Base-by-base conservation (phyloP, 306 rosid species). In the Hippophae gyantsensis region DNA sequence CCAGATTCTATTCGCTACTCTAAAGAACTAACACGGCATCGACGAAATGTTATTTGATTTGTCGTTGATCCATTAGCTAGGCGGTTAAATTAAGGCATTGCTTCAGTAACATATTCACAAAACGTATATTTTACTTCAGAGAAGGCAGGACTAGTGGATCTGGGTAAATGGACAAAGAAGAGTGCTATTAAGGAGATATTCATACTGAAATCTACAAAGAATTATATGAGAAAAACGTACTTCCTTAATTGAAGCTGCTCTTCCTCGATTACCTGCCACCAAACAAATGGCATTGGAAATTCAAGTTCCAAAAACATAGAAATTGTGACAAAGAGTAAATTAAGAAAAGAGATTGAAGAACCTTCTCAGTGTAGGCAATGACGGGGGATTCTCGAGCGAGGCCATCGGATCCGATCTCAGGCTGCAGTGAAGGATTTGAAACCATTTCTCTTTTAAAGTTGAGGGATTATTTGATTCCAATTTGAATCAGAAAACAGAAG, bases 351-450 rank as follows among this genome's bases (percentile, higher is more conserved):
- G 59, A 59, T 5, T 67, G 50, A 72, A 23, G 57, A 56, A 86
- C 97, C 89, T 74, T 92, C 79, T 92, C 96, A 32, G 98, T 87
- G 84, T 92, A 81, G 78, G 85, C 70, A 73, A 92, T 76, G 64
- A 85, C 81, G 23, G 96, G 62, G 62, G 93, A 74, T 65, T 87
- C 96, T 53, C 81, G 75, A 44, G 93, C 62, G 69, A 87, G 84
- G 61, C 98, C 96, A 43, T 92, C 98, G 43, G 93, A 89, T 42
- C 96, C 98, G 79, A 92, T 85, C 83, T 79, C 95, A 8, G 95
- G 87, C 55, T n/a, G 62, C 66, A 87, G 82, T 14, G 75, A 32
- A 32, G 38, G 38, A 32, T 32, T 32, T 32, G 81, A 81, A 70
- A 81, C 79, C 97, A 90, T 90, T 3, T 3, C 48, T 56, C 52